These are phyloP conservation scores for Lagerstroemia speciosa DNA, from an alignment of 345 rosid species.

Conservation along the genomic window DNA sequence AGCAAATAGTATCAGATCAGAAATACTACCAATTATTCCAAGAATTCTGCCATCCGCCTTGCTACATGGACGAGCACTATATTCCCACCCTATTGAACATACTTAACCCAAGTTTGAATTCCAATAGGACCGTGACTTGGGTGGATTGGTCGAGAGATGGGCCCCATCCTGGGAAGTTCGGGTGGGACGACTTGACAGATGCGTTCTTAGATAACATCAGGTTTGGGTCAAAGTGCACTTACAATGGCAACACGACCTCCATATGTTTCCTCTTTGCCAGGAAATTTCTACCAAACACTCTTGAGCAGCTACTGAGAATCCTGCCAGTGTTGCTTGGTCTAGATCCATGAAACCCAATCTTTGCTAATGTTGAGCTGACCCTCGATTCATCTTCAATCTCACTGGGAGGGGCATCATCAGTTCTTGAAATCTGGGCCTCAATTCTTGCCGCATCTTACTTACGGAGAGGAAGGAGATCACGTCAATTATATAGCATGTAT, in stretches of 20 bases:
- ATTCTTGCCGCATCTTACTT: no score
- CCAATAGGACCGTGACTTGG: constrained; percentile 57
- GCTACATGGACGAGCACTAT: constrained; percentile 69
- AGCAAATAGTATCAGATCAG: constrained; percentile 30
- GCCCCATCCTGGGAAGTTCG: constrained; percentile 53
- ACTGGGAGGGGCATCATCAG: no score
- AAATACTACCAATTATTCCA: constrained; percentile 35
- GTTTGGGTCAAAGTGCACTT: constrained; percentile 30
- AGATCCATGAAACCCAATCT: constrained; percentile 18
- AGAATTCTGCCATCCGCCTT: constrained; percentile 37
- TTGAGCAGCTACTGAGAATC: constrained; percentile 47
- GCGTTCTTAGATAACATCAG: constrained; percentile 46
- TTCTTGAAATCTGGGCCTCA: no score
- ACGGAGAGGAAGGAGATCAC: no score
- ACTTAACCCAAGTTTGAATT: constrained; percentile 18
- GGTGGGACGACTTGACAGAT: constrained; percentile 30
- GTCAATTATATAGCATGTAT: no score
- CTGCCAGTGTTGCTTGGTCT: constrained; percentile 44
- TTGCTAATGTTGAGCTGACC: not conserved
- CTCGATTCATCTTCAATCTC: no score
- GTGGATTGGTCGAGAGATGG: constrained; percentile 63
- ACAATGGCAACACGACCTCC: constrained; percentile 27
- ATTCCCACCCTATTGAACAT: constrained; percentile 49
- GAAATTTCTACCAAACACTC: constrained; percentile 40
- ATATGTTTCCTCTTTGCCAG: constrained; percentile 56